phyloP scores from a whole-genome alignment of 2,329 filamentous ascomycete species.

The Pseudocercospora cruenta region DNA sequence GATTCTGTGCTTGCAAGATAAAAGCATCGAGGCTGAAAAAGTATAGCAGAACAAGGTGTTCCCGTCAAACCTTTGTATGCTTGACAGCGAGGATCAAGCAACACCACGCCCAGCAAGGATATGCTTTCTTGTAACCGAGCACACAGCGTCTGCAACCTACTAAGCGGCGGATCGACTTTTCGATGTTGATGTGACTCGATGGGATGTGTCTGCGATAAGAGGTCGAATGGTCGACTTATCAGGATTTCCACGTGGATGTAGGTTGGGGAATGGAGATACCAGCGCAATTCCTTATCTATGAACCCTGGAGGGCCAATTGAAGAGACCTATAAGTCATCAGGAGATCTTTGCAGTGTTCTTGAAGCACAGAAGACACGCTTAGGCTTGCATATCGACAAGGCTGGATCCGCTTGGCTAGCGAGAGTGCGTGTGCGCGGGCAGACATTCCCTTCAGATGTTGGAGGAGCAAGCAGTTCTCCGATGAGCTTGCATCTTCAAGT shows the following conservation, averaged over 20 bases:
- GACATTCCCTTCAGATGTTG: neutral
- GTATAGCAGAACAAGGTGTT: neutral
- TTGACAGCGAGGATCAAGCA: neutral
- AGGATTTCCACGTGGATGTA: slow-evolving; percentile 7
- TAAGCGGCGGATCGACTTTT: neutral
- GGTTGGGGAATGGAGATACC: neutral
- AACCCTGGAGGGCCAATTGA: slow-evolving; percentile 1
- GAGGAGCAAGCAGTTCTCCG: neutral
- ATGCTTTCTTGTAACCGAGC: neutral
- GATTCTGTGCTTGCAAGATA: neutral
- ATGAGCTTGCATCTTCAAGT: neutral
- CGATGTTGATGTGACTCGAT: neutral
- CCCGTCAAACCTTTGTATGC: slow-evolving; percentile 1
- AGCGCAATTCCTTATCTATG: slow-evolving; percentile 2
- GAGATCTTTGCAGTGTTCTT: slow-evolving; percentile 3
- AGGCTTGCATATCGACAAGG: slow-evolving; percentile 9
- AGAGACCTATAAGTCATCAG: slow-evolving; percentile 5
- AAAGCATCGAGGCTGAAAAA: neutral
- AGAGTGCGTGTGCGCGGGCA: slow-evolving; percentile 1
- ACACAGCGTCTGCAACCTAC: slow-evolving; percentile 1
- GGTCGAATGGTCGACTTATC: neutral
- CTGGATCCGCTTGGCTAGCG: slow-evolving; percentile 14
- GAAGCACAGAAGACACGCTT: neutral
- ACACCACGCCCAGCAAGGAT: slow-evolving; percentile 1
- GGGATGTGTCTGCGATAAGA: slow-evolving; percentile 11